phyloP scores from a whole-genome alignment of 495 filamentous ascomycete genomes.

The Hypoxylon fuscum region DNA sequence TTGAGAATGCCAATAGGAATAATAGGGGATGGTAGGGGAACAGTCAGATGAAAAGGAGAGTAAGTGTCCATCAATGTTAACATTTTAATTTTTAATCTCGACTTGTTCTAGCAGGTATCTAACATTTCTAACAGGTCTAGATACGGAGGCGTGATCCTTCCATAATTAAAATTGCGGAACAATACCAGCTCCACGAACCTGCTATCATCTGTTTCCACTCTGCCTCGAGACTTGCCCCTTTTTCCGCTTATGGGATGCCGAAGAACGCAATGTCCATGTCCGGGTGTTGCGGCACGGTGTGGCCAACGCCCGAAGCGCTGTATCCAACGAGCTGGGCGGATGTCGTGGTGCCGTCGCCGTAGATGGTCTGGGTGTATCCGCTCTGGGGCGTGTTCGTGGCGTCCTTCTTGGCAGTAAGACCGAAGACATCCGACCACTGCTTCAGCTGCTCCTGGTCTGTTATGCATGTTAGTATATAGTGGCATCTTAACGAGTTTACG shows the following conservation, averaged over 20 bases:
- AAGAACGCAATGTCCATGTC: conserved; percentile 60
- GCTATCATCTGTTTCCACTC: no score
- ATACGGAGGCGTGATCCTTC: no score
- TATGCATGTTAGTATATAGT: conserved; percentile 14
- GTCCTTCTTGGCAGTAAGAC: conserved; percentile 48
- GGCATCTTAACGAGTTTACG: background rate
- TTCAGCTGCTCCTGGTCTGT: conserved; percentile 50
- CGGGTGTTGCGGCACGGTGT: conserved; percentile 57
- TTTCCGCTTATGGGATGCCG: conserved; percentile 45
- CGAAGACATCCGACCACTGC: conserved; percentile 54
- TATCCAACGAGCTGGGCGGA: conserved; percentile 58
- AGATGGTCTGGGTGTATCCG: conserved; percentile 64
- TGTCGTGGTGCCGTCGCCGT: conserved; percentile 57
- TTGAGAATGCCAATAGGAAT: no score
- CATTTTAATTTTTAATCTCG: no score
- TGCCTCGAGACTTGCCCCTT: no score
- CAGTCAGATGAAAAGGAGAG: no score
- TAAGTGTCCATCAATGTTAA: no score
- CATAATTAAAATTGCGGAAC: no score
- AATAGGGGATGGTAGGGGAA: no score
- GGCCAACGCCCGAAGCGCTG: conserved; percentile 58
- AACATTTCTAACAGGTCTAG: no score
- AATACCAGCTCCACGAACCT: no score
- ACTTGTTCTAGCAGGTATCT: no score
- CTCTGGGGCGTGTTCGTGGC: conserved; percentile 53